A percentile compares a stretch with the other conserved stretches of the same genome.
phyloP scores from a whole-genome alignment of 495 filamentous ascomycete genomes.

The Penicillium diatomitis region DNA sequence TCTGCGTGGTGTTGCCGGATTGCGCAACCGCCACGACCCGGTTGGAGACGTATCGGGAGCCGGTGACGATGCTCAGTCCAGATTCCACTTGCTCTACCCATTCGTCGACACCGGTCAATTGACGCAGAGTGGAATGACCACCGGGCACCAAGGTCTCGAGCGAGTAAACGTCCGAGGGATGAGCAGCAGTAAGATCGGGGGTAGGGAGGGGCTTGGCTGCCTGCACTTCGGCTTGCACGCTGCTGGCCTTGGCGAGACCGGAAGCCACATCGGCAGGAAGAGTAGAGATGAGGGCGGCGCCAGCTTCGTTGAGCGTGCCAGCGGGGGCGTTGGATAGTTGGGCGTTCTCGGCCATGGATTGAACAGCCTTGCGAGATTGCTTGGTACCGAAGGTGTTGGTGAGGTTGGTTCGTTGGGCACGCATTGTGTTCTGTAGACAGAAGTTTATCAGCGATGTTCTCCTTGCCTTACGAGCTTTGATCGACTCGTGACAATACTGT shows the following conservation, averaged over 20 bases:
- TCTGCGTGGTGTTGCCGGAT: constrained; percentile 43
- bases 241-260: constrained; percentile 53
- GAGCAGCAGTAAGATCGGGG: constrained; percentile 60
- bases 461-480: no score
- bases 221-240: constrained; percentile 58
- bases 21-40: constrained; percentile 49
- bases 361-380: constrained; percentile 81
- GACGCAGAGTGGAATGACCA: constrained; percentile 38
- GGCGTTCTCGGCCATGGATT: constrained; percentile 68
- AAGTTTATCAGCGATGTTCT: no score
- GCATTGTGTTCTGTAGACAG: constrained; percentile 36
- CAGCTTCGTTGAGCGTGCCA: constrained; percentile 44
- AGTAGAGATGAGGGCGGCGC: constrained; percentile 52
- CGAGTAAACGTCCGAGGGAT: constrained; percentile 76
- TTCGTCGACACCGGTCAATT: constrained; percentile 55
- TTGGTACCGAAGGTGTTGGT: constrained; percentile 90
- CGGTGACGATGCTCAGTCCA: constrained; percentile 45
- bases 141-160: constrained; percentile 54
- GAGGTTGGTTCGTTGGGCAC: constrained; percentile 57
- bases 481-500: no score
- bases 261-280: constrained; percentile 47
- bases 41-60: constrained; percentile 55
- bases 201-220: constrained; percentile 68
- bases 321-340: constrained; percentile 46
- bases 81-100: constrained; percentile 62